phyloP scores from a whole-genome alignment of 805 yeast species.

The Cyberlindnera lachancei region DNA sequence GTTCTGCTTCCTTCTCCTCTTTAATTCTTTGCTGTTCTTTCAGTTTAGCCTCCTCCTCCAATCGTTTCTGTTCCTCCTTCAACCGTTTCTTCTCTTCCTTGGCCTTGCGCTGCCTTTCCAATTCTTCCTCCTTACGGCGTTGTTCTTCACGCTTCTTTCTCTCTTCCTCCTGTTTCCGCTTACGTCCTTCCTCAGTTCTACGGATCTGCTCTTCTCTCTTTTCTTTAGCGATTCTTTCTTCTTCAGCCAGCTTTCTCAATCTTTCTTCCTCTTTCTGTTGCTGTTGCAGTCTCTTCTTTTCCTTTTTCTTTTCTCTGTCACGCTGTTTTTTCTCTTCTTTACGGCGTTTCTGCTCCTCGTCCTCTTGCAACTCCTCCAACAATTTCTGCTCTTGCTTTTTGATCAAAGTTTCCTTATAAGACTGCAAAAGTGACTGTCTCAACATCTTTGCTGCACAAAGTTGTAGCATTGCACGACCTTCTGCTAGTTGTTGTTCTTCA shows the following conservation, averaged over 20 bases:
- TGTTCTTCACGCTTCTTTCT: slow-evolving; percentile 34
- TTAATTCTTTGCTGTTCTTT: slow-evolving; percentile 11
- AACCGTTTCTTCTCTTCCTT: slow-evolving; percentile 23
- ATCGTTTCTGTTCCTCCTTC: slow-evolving; percentile 31
- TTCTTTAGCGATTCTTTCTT: slow-evolving; percentile 30
- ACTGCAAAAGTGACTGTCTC: slow-evolving; percentile 63
- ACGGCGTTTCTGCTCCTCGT: slow-evolving; percentile 55
- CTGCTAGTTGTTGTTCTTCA: slow-evolving; percentile 63
- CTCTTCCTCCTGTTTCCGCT: slow-evolving; percentile 30
- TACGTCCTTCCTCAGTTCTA: slow-evolving; percentile 35
- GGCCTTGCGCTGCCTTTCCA: slow-evolving; percentile 26
- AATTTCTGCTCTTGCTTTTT: slow-evolving; percentile 60
- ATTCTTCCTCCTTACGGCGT: slow-evolving; percentile 31
- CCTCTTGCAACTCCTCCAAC: slow-evolving; percentile 64
- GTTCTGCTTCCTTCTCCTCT: slow-evolving; percentile 4
- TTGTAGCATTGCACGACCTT: slow-evolving; percentile 74
- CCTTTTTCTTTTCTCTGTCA: slow-evolving; percentile 58
- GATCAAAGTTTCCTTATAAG: slow-evolving; percentile 75
- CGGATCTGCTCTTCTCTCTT: slow-evolving; percentile 31
- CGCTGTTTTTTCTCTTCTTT: slow-evolving; percentile 55
- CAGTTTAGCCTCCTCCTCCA: slow-evolving; percentile 26
- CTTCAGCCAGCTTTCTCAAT: slow-evolving; percentile 34
- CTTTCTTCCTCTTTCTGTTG: slow-evolving; percentile 47
- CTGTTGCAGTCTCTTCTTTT: slow-evolving; percentile 57
- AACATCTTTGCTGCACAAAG: slow-evolving; percentile 72